These are phyloP conservation scores for Salmacisia buchloeana DNA, from an alignment of 1,284 basidiomycete species.

Conservation along the genomic window DNA sequence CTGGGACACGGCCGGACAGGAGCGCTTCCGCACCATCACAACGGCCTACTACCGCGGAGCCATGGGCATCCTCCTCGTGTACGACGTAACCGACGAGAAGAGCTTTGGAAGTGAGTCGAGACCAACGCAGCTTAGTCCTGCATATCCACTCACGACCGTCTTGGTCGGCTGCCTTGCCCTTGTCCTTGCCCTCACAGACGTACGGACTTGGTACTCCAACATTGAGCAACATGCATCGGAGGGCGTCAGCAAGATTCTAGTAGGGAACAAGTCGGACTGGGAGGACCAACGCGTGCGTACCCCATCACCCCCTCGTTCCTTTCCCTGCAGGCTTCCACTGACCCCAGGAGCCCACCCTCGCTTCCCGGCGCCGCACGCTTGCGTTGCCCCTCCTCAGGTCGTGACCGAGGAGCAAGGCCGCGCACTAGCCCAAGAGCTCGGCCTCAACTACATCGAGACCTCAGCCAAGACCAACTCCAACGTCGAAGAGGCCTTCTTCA, in stretches of 20 bases:
- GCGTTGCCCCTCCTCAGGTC: conserved; percentile 51
- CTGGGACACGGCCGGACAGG: conserved; percentile 98
- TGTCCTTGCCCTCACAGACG: conserved; percentile 61
- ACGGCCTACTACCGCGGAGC: conserved; percentile 99
- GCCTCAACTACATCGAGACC: conserved; percentile 94
- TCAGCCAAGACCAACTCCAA: conserved; percentile 96
- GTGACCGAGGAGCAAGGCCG: conserved; percentile 72
- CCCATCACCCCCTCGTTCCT: not conserved
- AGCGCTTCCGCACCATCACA: conserved; percentile 98
- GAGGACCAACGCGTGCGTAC: conserved; percentile 70
- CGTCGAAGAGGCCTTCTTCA: conserved; percentile 98
- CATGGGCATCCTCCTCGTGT: conserved; percentile 97
- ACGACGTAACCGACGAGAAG: conserved; percentile 96
- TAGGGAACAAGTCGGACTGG: conserved; percentile 99
- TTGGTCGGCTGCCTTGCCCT: not conserved
- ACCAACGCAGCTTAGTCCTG: too few species aligned
- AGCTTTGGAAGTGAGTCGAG: conserved; percentile 82
- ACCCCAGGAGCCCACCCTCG: not conserved
- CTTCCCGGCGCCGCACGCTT: too few species aligned
- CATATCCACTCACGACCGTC: not conserved
- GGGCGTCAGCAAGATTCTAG: conserved; percentile 97
- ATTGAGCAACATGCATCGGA: conserved; percentile 98
- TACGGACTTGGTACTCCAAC: conserved; percentile 96
- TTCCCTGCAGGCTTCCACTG: not conserved
- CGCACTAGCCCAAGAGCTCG: conserved; percentile 76